Evolutionary conservation across 1,284 basidiomycete species (phyloP), one percentile per base, ranked within the genome.

Genomic region (Schizophyllum amplum): DNA sequence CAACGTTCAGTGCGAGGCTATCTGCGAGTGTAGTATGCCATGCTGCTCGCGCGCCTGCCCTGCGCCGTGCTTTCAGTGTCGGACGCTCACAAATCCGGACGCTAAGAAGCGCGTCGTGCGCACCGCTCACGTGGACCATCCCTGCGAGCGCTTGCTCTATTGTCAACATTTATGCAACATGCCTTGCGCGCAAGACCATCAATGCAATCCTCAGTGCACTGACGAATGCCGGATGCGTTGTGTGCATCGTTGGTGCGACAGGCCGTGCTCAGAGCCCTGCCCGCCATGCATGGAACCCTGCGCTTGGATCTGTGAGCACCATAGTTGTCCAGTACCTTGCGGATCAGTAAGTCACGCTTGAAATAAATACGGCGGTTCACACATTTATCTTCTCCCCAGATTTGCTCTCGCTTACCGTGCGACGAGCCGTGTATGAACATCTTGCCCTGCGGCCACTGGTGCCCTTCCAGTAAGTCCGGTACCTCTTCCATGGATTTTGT

Each of bases 381-480:
- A 5, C 15, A 50, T 24, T 50, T 2, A 50, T 2, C 57, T 11
- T 54, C 9, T 15, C 46, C 51, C 13, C 27, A 55, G 86, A 75
- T 86, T 11, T 90, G 88, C 64, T 75, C 80, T 5, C 78, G 85
- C 11, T 67, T 87, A 2, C 88, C 87, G 0, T 88, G 87, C 59
- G 82, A 90, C 61, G 57, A 69, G 54, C 76, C 75, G 1, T 90
- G 88, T 60, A 59, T 66, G 17, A 70, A 71, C 5, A 24, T 0
- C 71, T 90, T 1, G 0, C 13, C 33, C 13, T 90, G 87, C 62
- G 83, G 84, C 0, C 86, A 89, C 64, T 71, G 58, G 26, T 89
- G 87, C 60, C 82, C 84, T 20, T 87, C 85, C 24, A 77, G 84
- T 86, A 66, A 57, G 73, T 61, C 20, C 4, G 53, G 47, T 47